These are phyloP conservation scores for Aspergillus clavatus DNA, from an alignment of 2,329 filamentous ascomycete genomes.

Conservation along the genomic window DNA sequence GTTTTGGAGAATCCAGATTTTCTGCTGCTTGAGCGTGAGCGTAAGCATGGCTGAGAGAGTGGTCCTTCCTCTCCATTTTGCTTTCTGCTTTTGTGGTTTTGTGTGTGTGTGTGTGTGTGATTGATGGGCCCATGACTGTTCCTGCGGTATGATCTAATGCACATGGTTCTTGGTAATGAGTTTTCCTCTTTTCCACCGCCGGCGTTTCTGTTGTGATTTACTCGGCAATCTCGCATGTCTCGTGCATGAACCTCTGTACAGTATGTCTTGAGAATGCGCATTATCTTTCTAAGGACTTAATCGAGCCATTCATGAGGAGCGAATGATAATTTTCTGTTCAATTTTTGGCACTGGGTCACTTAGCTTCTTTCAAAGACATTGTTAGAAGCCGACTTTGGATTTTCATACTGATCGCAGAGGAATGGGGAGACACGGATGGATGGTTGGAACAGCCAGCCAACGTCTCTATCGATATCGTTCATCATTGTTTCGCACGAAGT, in stretches of 20 bases:
- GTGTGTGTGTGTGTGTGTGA: no score
- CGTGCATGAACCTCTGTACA: background rate
- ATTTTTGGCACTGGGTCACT: no score
- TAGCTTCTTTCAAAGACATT: no score
- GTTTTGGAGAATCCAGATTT: slow-evolving; percentile 47
- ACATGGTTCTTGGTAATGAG: background rate
- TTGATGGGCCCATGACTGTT: no score
- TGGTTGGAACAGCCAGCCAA: background rate
- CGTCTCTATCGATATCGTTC: background rate
- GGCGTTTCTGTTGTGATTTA: background rate
- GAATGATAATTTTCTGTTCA: background rate
- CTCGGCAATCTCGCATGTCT: background rate
- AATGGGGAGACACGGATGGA: background rate
- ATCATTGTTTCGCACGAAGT: background rate
- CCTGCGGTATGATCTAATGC: background rate
- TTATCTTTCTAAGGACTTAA: background rate
- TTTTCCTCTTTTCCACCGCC: background rate
- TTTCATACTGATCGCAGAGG: no score
- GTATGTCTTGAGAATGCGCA: background rate
- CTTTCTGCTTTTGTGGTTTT: background rate
- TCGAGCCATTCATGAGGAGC: background rate
- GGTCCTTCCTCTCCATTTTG: background rate
- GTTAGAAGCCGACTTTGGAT: no score
- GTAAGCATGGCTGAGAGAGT: slow-evolving; percentile 14
- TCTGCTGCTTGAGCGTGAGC: no score